phyloP scores from a whole-genome alignment of 176 grass and related monocot genomes.

The Paspalum vaginatum region DNA sequence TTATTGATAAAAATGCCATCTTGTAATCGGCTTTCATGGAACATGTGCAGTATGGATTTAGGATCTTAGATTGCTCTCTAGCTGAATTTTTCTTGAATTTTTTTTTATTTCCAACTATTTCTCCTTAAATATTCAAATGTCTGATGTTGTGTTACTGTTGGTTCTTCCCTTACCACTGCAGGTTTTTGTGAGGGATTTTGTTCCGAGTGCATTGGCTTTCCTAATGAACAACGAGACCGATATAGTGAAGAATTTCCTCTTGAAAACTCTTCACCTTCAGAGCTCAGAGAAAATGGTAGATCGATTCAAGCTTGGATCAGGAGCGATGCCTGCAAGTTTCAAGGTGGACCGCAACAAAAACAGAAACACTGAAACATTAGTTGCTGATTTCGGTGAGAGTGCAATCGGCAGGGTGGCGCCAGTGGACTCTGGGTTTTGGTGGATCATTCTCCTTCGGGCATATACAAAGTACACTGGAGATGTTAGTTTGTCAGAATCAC shows the following conservation, averaged over 20 bases:
- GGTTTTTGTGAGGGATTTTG: constrained; percentile 95
- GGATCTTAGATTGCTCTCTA: constrained; percentile 4
- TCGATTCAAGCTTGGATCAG: constrained; percentile 92
- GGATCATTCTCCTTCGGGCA: constrained; percentile 97
- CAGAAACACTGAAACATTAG: constrained; percentile 71
- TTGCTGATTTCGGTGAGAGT: constrained; percentile 90
- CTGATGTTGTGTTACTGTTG: not conserved
- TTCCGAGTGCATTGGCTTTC: constrained; percentile 90
- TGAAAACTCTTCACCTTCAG: constrained; percentile 85
- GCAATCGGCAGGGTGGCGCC: constrained; percentile 94
- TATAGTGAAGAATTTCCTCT: constrained; percentile 93
- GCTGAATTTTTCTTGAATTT: not conserved
- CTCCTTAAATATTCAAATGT: constrained; percentile 1
- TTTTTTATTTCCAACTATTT: not conserved
- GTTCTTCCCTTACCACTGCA: constrained; percentile 29
- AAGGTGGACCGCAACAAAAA: constrained; percentile 70
- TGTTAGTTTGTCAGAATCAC: constrained; percentile 72
- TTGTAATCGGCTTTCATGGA: not conserved
- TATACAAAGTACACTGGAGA: constrained; percentile 94
- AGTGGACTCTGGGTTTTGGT: constrained; percentile 97
- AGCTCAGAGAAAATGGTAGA: constrained; percentile 90
- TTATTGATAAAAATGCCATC: not conserved
- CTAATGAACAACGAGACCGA: constrained; percentile 92
- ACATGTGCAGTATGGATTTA: not conserved
- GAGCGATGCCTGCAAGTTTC: constrained; percentile 96